Conservation (phyloP, 148 eudicot genomes). For the Chenopodium berlandieri region DNA sequence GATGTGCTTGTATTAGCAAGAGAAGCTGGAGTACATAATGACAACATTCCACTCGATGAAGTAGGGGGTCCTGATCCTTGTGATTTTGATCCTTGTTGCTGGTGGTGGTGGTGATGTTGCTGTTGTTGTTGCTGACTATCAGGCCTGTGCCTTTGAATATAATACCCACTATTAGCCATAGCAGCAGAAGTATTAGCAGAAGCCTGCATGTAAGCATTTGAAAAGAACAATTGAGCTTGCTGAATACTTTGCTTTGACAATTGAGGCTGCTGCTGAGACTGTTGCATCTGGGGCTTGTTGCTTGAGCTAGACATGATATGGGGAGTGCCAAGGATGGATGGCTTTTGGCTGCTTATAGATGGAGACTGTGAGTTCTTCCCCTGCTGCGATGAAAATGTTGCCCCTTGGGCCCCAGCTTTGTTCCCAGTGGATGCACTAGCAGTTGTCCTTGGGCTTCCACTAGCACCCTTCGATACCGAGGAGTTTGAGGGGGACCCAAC, state of each 20-base stretch:
- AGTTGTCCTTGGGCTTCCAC: slow-evolving; percentile 76
- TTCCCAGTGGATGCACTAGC: slow-evolving; percentile 46
- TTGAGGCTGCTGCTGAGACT: slow-evolving; percentile 46
- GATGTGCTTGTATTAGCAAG: slow-evolving; percentile 38
- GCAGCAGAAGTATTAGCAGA: slow-evolving; percentile 37
- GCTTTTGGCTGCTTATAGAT: slow-evolving; percentile 49
- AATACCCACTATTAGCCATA: slow-evolving; percentile 47
- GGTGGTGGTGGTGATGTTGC: not conserved
- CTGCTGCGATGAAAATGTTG: slow-evolving; percentile 60
- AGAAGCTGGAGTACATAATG: slow-evolving; percentile 45
- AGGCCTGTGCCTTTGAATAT: slow-evolving; percentile 51
- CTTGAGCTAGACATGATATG: slow-evolving; percentile 44
- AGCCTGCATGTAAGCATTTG: slow-evolving; percentile 54
- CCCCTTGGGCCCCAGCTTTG: slow-evolving; percentile 48
- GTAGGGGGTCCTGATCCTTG: slow-evolving; percentile 37
- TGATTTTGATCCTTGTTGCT: slow-evolving; percentile 35
- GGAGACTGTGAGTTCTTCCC: slow-evolving; percentile 46
- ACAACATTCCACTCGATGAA: slow-evolving; percentile 68
- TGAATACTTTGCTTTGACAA: slow-evolving; percentile 45
- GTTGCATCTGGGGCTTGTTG: slow-evolving; percentile 50
- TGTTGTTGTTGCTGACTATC: slow-evolving; percentile 51
- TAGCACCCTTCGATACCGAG: slow-evolving; percentile 69
- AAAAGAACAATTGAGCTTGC: slow-evolving; percentile 58
- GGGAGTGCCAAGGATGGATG: slow-evolving; percentile 72
- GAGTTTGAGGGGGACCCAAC: slow-evolving; percentile 87